Percentiles rank a stretch among this genome's conserved stretches.
phyloP scores from a whole-genome alignment of 257 asterid species.

The Echites panduratus region DNA sequence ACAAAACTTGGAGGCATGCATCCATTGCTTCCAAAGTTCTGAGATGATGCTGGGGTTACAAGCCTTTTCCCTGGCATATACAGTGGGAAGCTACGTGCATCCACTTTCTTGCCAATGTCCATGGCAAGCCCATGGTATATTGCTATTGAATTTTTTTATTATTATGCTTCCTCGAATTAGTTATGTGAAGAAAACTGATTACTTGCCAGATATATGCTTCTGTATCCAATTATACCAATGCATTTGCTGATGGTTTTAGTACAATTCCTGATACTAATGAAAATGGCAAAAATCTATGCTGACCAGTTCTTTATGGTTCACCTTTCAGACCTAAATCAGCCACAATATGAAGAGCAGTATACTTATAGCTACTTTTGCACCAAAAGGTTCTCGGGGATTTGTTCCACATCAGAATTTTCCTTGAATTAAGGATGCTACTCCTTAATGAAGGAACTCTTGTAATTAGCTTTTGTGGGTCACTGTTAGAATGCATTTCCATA shows the following conservation, averaged over 20 bases:
- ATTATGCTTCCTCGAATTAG: not conserved
- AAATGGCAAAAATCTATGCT: not conserved
- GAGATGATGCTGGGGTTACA: conserved; percentile 41
- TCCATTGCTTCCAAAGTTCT: conserved; percentile 54
- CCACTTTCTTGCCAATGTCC: conserved; percentile 35
- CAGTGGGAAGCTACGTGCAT: conserved; percentile 31
- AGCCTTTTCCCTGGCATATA: conserved; percentile 44
- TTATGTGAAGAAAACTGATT: conserved; percentile 7
- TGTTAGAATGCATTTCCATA: not conserved
- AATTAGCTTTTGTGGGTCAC: not conserved
- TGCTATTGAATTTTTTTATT: conserved; percentile 11
- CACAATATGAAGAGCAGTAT: not conserved
- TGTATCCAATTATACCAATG: not conserved
- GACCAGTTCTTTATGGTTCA: not conserved
- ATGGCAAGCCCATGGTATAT: conserved; percentile 44
- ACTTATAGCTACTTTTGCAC: not conserved
- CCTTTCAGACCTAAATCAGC: not conserved
- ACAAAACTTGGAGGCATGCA: conserved; percentile 50
- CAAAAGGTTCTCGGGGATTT: not conserved
- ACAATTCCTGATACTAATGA: not conserved
- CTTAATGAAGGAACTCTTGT: not conserved
- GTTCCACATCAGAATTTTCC: not conserved
- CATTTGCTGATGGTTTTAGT: not conserved
- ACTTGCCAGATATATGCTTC: not conserved
- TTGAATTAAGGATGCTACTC: not conserved